Evolutionary conservation across 2,329 filamentous ascomycete genomes (phyloP).

Genomic region (Dendrostoma leiphaemia): DNA sequence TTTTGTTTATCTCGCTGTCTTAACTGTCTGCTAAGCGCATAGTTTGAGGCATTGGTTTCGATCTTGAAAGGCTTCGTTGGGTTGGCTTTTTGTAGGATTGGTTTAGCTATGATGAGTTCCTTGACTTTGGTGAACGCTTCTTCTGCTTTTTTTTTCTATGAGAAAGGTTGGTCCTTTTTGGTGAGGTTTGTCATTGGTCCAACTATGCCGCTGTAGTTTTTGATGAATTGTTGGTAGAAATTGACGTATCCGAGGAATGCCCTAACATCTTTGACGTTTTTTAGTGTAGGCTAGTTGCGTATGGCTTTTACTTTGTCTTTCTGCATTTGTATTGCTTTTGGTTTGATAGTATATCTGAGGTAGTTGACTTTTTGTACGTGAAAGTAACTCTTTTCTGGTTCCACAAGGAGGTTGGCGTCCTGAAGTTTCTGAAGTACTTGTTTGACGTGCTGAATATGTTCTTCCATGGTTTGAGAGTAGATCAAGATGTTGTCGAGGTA

Average conservation of each 20-base stretch:
- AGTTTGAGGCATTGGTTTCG: constrained; percentile 23
- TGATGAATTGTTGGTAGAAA: constrained; percentile 31
- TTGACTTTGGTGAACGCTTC: constrained; percentile 24
- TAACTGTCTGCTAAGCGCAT: constrained; percentile 19
- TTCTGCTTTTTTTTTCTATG: constrained; percentile 9
- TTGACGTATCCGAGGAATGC: constrained; percentile 31
- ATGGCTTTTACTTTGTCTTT: too few species aligned
- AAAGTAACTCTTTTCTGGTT: neutral
- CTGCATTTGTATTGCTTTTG: too few species aligned
- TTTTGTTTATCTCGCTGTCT: constrained; percentile 16
- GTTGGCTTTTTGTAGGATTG: constrained; percentile 21
- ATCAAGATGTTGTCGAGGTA: constrained; percentile 21
- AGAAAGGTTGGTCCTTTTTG: constrained; percentile 17
- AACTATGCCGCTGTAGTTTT: constrained; percentile 22
- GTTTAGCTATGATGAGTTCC: constrained; percentile 10
- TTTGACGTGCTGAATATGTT: constrained; percentile 5
- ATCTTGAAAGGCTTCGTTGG: constrained; percentile 18
- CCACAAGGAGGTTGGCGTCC: neutral
- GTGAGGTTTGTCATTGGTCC: constrained; percentile 23
- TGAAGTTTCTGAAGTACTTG: neutral
- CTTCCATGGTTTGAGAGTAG: constrained; percentile 8
- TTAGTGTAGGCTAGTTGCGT: too few species aligned
- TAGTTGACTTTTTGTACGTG: constrained; percentile 2
- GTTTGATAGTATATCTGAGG: too few species aligned
- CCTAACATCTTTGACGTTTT: too few species aligned